Conservation (phyloP, 106 monocot genomes). For the Hemerocallis citrina region DNA sequence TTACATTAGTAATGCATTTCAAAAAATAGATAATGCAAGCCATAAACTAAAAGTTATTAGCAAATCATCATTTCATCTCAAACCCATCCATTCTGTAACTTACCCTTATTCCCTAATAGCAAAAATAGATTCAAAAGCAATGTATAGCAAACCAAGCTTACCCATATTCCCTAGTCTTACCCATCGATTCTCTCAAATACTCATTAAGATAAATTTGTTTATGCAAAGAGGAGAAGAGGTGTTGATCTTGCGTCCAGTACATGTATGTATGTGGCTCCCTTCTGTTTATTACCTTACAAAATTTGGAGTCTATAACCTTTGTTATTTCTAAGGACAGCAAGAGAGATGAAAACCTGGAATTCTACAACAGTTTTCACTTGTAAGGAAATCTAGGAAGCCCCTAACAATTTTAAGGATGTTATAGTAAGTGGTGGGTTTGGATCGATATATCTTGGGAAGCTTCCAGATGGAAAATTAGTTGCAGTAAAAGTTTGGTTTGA, state of each 20-base stretch:
- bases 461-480: constrained; percentile 31
- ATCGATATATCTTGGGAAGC: constrained; percentile 30
- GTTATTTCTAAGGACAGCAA: constrained; percentile 10
- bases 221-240: constrained; percentile 9
- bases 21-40: no score
- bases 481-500: constrained; percentile 42
- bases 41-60: no score
- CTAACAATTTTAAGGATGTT: constrained; percentile 38
- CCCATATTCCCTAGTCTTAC: no score
- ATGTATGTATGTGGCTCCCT: constrained; percentile 11
- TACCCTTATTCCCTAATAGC: no score
- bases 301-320: not conserved
- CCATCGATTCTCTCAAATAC: no score
- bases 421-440: constrained; percentile 36
- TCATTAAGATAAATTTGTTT: no score
- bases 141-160: no score
- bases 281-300: not conserved
- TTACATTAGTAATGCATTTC: no score
- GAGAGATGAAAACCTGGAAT: constrained; percentile 22
- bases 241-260: constrained; percentile 4
- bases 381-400: constrained; percentile 29
- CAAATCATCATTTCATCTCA: no score
- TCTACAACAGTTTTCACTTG: constrained; percentile 21
- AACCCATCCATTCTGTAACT: no score
- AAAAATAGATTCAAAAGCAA: no score